A percentile compares a stretch with the other conserved stretches of the same genome.
Conservation (phyloP, 2,329 filamentous ascomycete species). For the Monilinia polystroma region DNA sequence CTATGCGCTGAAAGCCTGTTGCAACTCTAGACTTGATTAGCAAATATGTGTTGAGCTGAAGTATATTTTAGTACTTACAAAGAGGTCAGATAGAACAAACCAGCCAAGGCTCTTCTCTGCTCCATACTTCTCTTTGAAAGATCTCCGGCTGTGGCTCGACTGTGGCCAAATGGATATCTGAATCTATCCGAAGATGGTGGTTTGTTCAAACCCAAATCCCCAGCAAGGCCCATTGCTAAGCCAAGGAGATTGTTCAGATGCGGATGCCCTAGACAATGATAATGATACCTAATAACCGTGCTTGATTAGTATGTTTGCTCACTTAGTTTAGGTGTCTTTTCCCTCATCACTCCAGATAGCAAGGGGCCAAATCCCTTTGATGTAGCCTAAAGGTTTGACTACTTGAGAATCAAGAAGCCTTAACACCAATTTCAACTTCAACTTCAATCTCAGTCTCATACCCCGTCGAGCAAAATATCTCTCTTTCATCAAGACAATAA, state of each 20-base stretch:
- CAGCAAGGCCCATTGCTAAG: conserved; percentile 4
- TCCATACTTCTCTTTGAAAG: conserved; percentile 13
- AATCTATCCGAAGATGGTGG: conserved; percentile 11
- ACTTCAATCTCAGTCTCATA: too few species aligned
- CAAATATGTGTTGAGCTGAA: background rate
- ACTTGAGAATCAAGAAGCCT: background rate
- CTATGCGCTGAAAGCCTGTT: conserved; percentile 15
- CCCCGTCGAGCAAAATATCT: too few species aligned
- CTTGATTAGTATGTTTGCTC: background rate
- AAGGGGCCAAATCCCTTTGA: background rate
- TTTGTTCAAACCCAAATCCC: conserved; percentile 13
- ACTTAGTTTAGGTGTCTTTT: background rate
- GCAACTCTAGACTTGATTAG: conserved; percentile 5
- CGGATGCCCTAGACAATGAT: conserved; percentile 20
- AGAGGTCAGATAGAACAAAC: conserved; percentile 18
- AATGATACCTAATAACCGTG: conserved; percentile 19
- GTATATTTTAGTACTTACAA: background rate
- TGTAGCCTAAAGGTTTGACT: background rate
- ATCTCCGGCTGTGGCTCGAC: conserved; percentile 5
- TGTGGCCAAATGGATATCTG: conserved; percentile 12
- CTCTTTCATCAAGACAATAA: too few species aligned
- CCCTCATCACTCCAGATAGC: background rate
- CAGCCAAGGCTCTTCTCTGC: conserved; percentile 16
- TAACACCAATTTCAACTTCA: too few species aligned
- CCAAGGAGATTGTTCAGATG: conserved; percentile 21